phyloP scores from a whole-genome alignment of 148 eudicot genomes.

The Hydrangea macrophylla region DNA sequence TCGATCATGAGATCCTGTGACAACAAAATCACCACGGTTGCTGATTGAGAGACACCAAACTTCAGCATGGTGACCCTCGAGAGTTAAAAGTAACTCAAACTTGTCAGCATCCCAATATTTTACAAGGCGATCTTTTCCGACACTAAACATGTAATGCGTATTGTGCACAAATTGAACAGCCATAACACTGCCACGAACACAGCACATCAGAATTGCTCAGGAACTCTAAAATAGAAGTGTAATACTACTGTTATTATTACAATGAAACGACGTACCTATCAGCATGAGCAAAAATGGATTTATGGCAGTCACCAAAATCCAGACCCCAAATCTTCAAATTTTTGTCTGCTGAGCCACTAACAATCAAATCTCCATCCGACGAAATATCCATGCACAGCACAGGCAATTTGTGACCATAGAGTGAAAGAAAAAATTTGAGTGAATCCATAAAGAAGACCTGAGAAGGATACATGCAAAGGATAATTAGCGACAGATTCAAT shows the following conservation, averaged over 20 bases:
- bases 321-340: conserved; percentile 97
- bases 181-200: conserved; percentile 69
- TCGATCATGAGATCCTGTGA: conserved; percentile 95
- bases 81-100: conserved; percentile 90
- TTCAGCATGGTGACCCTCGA: conserved; percentile 96
- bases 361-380: conserved; percentile 90
- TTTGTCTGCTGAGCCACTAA: conserved; percentile 92
- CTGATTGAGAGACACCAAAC: conserved; percentile 87
- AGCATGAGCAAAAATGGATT: conserved; percentile 91
- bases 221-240: neutral
- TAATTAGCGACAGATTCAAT: conserved; percentile 7
- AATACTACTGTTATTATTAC: neutral
- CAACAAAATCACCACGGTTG: conserved; percentile 93
- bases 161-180: conserved; percentile 87
- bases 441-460: conserved; percentile 90
- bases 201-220: conserved; percentile 3
- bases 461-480: conserved; percentile 5
- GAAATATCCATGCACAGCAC: conserved; percentile 94
- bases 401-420: conserved; percentile 96
- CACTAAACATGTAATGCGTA: conserved; percentile 94
- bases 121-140: conserved; percentile 85
- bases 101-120: conserved; percentile 99
- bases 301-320: conserved; percentile 97
- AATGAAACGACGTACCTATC: conserved; percentile 65
- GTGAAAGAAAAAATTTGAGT: conserved; percentile 63